Base-by-base conservation (phyloP, 1,284 basidiomycete species). In the Boletus coffeatus region DNA sequence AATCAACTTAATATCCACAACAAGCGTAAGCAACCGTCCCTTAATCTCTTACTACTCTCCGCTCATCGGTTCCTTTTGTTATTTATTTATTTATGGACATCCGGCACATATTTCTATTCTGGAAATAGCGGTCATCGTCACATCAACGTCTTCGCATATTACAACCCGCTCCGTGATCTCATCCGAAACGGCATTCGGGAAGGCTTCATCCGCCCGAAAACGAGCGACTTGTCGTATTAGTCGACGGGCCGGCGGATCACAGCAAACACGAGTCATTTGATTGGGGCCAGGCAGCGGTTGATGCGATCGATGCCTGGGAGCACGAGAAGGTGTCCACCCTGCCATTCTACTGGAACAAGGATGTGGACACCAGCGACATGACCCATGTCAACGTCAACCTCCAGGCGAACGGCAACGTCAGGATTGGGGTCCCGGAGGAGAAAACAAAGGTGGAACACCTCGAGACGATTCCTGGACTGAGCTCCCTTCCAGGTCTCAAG, bases 1-100 rank as follows among this genome's bases (percentile, higher is more conserved):
- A 88, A 87, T 9, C 92, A 96, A 73, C 77, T 97, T 16, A 92
- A 92, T 21, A 94, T 97, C 63, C 94, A 96, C 73, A 80, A 83
- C 59, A 94, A 94, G 78, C 92, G 90, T 92, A 71, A 65, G 84
- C 71, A 39, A 14, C 25, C 32, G 59, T 66, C 4, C 64, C 60
- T 60, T 58, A 36, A 68, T 62, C 39, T 18, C 37, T 9, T 16
- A 25, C 18, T 34, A 48, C 21, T 48, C 21, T 48, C 46, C 16
- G 34, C 61, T 65, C 50, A 43, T 63, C 25, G 16, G 13, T 32
- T 32, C 53, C 16, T 29, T 57, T 34, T 2, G 13, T 3, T 5
- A 10, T 46, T 61, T 41, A 56, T 59, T 36, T 36, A 48, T 52
- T 13, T 13, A 21, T 21, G 46, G 25, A 43, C 34, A 16, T 56